Evolutionary conservation across 2,329 filamentous ascomycete genomes (phyloP).

Genomic region (Epichloe festucae): DNA sequence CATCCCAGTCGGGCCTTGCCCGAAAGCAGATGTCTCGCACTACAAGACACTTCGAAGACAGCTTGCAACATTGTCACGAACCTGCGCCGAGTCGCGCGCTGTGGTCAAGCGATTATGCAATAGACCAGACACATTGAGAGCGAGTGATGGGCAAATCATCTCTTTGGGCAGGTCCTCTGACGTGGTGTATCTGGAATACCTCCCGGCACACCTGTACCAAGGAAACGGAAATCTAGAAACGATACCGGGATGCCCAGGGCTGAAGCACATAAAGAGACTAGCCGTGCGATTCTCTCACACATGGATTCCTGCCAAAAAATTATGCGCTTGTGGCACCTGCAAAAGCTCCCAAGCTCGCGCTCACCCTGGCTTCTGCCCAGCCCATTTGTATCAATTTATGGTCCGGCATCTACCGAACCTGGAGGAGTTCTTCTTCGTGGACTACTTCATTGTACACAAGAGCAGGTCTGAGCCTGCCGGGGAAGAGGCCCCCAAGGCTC

Average conservation of each 20-base stretch:
- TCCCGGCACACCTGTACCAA: constrained; percentile 17
- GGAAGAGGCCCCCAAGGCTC: not conserved
- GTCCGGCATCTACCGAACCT: constrained; percentile 28
- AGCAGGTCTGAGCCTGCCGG: not conserved
- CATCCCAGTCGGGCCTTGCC: constrained; percentile 8
- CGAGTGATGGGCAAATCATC: constrained; percentile 16
- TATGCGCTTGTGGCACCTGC: constrained; percentile 20
- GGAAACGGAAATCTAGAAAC: constrained; percentile 15
- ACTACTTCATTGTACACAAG: constrained; percentile 27
- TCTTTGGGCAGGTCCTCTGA: constrained; percentile 18
- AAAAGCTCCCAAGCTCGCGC: constrained; percentile 17
- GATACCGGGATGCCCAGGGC: constrained; percentile 14
- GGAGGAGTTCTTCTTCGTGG: constrained; percentile 31
- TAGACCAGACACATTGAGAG: constrained; percentile 12
- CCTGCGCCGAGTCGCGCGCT: constrained; percentile 15
- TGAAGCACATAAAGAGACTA: constrained; percentile 24
- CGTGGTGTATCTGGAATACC: constrained; percentile 23
- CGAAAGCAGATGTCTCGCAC: constrained; percentile 19
- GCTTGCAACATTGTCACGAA: constrained; percentile 14
- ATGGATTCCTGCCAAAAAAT: constrained; percentile 22
- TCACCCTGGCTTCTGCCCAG: constrained; percentile 19
- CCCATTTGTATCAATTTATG: constrained; percentile 31
- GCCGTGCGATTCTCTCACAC: constrained; percentile 29
- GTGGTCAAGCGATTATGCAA: constrained; percentile 11
- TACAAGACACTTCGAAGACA: constrained; percentile 17